A percentile compares a stretch with the other conserved stretches of the same genome.
Evolutionary conservation across 2,329 filamentous ascomycete species (phyloP).

Genomic region (Raffaelea deltoideospora): DNA sequence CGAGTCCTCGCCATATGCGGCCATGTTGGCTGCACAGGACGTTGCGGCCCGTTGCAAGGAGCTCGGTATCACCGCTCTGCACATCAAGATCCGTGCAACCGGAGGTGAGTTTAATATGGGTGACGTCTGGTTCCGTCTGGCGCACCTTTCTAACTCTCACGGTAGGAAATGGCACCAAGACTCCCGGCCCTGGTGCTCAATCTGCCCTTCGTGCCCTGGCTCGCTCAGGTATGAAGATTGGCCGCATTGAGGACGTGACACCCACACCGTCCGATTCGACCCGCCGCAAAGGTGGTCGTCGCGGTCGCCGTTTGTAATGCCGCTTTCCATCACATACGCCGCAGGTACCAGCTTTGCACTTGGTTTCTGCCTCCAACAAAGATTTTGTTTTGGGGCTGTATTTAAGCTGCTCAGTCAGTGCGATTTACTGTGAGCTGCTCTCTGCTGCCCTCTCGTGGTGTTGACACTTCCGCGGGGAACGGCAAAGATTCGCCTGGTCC

Average conservation of each 20-base stretch:
- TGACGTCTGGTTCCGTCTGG: no score
- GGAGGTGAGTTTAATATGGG: slow-evolving; percentile 61
- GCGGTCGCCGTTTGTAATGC: slow-evolving; percentile 96
- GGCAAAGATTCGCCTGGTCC: slow-evolving; percentile 48
- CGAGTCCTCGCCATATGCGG: slow-evolving; percentile 98
- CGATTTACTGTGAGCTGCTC: no score
- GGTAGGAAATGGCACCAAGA: slow-evolving; percentile 96
- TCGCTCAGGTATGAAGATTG: slow-evolving; percentile 99
- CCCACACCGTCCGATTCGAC: slow-evolving; percentile 98
- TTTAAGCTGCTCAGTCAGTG: no score
- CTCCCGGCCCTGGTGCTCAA: slow-evolving; percentile 96
- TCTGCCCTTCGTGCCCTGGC: slow-evolving; percentile 97
- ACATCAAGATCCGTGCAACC: slow-evolving; percentile 99
- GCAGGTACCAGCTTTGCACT: no score
- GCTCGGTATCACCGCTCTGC: slow-evolving; percentile 72
- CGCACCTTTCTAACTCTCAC: neutral
- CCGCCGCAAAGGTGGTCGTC: slow-evolving; percentile 99
- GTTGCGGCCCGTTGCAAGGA: slow-evolving; percentile 74
- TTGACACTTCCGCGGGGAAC: slow-evolving; percentile 62
- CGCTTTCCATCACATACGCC: neutral
- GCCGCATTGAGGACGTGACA: slow-evolving; percentile 98
- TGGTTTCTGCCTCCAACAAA: no score
- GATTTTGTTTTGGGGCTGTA: no score
- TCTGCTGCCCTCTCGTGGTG: slow-evolving; percentile 31
- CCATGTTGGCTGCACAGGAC: slow-evolving; percentile 99